These are phyloP conservation scores for Podaxis rugospora DNA, from an alignment of 768 basidiomycete species.

Conservation along the genomic window DNA sequence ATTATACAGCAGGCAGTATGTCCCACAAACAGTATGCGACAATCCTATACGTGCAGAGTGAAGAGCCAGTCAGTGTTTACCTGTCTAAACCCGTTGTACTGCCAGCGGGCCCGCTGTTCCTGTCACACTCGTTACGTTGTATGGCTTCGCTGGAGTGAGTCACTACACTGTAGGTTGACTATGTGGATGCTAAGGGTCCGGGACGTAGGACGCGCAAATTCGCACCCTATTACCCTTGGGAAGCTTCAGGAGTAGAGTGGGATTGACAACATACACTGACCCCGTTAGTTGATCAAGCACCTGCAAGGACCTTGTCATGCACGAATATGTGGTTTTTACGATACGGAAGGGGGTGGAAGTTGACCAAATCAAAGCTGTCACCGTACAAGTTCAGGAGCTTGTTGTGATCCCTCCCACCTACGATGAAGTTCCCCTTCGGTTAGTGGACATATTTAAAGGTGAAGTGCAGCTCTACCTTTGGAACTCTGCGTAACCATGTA, in stretches of 20 bases:
- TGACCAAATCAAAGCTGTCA: conserved; percentile 33
- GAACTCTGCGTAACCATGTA: conserved; percentile 21
- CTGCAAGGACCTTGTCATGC: conserved; percentile 26
- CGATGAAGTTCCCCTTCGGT: conserved; percentile 17
- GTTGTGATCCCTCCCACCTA: neutral
- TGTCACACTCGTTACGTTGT: too few relatives aligned
- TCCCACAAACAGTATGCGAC: too few relatives aligned
- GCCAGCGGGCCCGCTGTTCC: too few relatives aligned
- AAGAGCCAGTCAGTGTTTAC: too few relatives aligned
- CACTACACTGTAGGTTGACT: too few relatives aligned
- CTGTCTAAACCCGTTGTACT: too few relatives aligned
- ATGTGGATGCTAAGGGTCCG: too few relatives aligned
- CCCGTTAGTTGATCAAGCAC: too few relatives aligned
- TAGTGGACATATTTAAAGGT: conserved; percentile 11
- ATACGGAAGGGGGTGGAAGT: conserved; percentile 27
- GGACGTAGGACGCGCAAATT: too few relatives aligned
- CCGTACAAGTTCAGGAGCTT: conserved; percentile 26
- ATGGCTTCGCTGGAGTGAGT: too few relatives aligned
- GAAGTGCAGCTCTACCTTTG: neutral
- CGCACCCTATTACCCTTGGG: neutral
- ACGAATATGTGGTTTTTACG: conserved; percentile 23
- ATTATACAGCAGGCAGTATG: too few relatives aligned
- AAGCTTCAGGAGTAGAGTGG: neutral
- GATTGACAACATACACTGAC: neutral
- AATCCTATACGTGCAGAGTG: too few relatives aligned